Conservation (phyloP, 2,329 filamentous ascomycete species). For the Aciculosporium take region DNA sequence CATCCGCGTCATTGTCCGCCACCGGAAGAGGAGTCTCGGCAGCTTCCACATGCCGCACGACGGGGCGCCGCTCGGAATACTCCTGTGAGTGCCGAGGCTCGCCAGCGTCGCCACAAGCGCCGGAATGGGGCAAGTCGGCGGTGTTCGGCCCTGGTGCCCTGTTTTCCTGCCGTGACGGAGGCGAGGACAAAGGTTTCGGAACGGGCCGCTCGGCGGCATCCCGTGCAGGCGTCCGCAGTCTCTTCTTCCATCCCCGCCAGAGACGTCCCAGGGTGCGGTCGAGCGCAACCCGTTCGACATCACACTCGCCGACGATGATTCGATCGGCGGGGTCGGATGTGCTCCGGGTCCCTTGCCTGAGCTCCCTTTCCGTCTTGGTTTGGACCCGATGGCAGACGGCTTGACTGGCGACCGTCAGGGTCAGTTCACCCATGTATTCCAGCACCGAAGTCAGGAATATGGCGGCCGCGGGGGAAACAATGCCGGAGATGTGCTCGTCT, state of each 20-base stretch:
- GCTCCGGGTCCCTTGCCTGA: slow-evolving; percentile 35
- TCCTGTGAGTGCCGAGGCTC: slow-evolving; percentile 9
- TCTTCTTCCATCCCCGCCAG: slow-evolving; percentile 93
- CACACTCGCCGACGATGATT: slow-evolving; percentile 73
- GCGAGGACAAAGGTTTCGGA: slow-evolving; percentile 31
- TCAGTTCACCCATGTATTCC: slow-evolving; percentile 86
- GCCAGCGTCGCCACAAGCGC: slow-evolving; percentile 3
- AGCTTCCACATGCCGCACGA: slow-evolving; percentile 21
- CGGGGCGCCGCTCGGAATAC: slow-evolving; percentile 8
- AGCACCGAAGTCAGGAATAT: slow-evolving; percentile 93
- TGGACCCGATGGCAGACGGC: slow-evolving; percentile 60
- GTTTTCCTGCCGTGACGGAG: slow-evolving; percentile 20
- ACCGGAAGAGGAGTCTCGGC: slow-evolving; percentile 51
- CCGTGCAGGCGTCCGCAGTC: slow-evolving; percentile 45
- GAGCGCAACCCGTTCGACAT: slow-evolving; percentile 85
- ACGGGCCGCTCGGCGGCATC: slow-evolving; percentile 34
- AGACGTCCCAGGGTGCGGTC: slow-evolving; percentile 77
- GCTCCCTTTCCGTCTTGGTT: slow-evolving; percentile 42
- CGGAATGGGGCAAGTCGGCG: slow-evolving; percentile 11
- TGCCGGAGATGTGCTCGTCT: slow-evolving; percentile 45
- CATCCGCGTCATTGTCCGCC: slow-evolving; percentile 53
- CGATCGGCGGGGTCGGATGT: slow-evolving; percentile 42
- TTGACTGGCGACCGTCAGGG: slow-evolving; percentile 73
- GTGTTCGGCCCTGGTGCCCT: slow-evolving; percentile 20
- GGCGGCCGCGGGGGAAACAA: slow-evolving; percentile 78